Evolutionary conservation across 768 basidiomycete genomes (phyloP), one percentile per base, ranked within the genome.

Genomic region (Daedaleopsis sinensis): DNA sequence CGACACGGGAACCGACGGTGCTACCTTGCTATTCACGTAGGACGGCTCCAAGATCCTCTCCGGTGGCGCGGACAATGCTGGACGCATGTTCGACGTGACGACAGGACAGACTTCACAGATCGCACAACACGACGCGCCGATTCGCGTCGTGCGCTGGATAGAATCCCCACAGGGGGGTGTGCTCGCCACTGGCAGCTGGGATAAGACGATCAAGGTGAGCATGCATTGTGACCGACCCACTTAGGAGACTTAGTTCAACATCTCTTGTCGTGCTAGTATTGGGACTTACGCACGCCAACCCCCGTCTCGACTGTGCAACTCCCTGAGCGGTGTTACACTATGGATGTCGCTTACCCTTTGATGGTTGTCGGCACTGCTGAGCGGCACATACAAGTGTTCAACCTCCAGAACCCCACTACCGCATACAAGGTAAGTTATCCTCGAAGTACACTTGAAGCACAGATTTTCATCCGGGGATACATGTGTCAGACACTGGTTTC

Each of bases 301-400:
- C 92, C 95, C 0, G 83, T 94, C 6, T 89, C 87, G 35, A 86
- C 84, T 1, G 88, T 98, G 5, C 81, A 84, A 58, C 82, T 98
- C n/a, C 91, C 94, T 2, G 95, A 96, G 68, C 82, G 95, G 61
- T 94, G 93, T 69, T 97, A 96, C 76, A 86, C 88, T 52, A 84
- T 96, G 77, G 93, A 95, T 65, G 85, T 89, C 11, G 84, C 85
- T 59, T 89, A 87, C 67, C 89, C 91, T 4, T 79, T 96, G 27
- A 86, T 96, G 80, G 96, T 96, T 43, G 93, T 94, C 55, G 96
- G 90, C 35, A 96, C 94, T 1, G 96, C 94, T 7, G 96, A 97
- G 62, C 86, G 94, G 35, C 91, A 96, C 71, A 87, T 98, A 54
- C 88, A 92, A 72, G 91, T 96, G 63, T 91, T 86, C 79, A 91